phyloP scores from a whole-genome alignment of 345 rosid genomes.

The Moricandia arvensis region DNA sequence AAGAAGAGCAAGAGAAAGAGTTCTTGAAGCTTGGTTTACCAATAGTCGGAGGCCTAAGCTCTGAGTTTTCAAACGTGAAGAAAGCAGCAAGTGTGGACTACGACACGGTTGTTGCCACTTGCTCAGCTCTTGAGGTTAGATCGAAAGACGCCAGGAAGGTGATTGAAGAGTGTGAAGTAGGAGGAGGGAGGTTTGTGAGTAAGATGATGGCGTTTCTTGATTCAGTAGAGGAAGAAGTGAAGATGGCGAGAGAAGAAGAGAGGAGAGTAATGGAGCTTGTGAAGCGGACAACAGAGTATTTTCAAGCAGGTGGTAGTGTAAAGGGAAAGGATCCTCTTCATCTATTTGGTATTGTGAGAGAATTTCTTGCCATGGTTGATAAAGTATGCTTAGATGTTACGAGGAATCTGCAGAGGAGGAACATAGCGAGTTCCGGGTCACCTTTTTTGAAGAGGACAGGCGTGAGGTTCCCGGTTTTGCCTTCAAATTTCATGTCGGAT shows the following conservation, averaged over 20 bases:
- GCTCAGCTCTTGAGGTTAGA: conserved; percentile 45
- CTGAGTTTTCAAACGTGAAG: conserved; percentile 70
- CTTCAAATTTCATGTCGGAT: conserved; percentile 53
- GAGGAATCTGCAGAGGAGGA: conserved; percentile 60
- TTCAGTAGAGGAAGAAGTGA: conserved; percentile 57
- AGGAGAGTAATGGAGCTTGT: conserved; percentile 59
- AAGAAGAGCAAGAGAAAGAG: conserved; percentile 62
- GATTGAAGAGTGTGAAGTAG: conserved; percentile 35
- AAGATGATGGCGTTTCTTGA: conserved; percentile 59
- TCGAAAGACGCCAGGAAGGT: conserved; percentile 44
- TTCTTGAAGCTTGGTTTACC: conserved; percentile 72
- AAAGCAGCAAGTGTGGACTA: conserved; percentile 71
- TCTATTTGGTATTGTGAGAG: conserved; percentile 61
- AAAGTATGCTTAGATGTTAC: conserved; percentile 59
- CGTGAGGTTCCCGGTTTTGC: conserved; percentile 62
- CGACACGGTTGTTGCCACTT: conserved; percentile 45
- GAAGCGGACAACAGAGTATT: conserved; percentile 70
- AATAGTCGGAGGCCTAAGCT: conserved; percentile 58
- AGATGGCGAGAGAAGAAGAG: conserved; percentile 49
- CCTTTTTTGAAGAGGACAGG: conserved; percentile 26
- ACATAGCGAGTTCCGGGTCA: conserved; percentile 22
- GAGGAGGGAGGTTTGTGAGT: conserved; percentile 43
- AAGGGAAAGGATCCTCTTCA: conserved; percentile 55
- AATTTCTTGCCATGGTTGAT: conserved; percentile 80
- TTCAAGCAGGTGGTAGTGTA: conserved; percentile 54